Evolutionary conservation across 2,329 filamentous ascomycete genomes (phyloP), one percentile per base, ranked within the genome.

Genomic region (Cephalotrichum gorgonifer): DNA sequence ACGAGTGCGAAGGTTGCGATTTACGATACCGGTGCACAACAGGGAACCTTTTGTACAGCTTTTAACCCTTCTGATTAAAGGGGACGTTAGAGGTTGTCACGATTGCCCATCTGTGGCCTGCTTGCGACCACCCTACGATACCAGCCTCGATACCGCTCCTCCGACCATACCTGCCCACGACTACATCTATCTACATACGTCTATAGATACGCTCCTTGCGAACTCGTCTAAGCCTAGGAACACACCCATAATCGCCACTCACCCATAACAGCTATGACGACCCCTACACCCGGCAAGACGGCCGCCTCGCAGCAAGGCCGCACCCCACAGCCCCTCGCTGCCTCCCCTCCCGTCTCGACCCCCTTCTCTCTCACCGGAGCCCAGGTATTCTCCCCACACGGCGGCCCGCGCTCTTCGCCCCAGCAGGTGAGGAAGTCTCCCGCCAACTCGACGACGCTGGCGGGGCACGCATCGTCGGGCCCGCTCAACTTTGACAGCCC

Each of bases 321-420:
- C 33, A 71, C 69, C 9, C 68, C 72, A 17, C 74, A 78, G 55
- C 62, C 73, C 50, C 69, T 74, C 2, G 76, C 67, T 5, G 78
- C 76, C 3, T 83, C 80, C 6, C 81, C 81, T 14, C 79, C 79
- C n/a, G 79, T 81, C 23, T 83, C 80, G 31, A 84, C 80, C 2
- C 80, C 80, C 14, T 83, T 83, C 64, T 82, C 78, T 20, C 63
- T 62, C 50, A 74, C 25, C 46, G 46, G 46, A 17, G 77, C 33
- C 68, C 72, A 76, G 47, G 70, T 73, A 31, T 78, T 83, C 58
- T 81, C 80, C 2, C 79, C 80, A 4, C 70, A 67, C 26, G 78
- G 71, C 28, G 43, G 46, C 3, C 74, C 69, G 9, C 70, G 73
- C 46, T 81, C 78, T 8, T 84, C 81, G 47, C 81, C 81, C 4